A percentile compares a stretch with the other conserved stretches of the same genome.
phyloP scores from a whole-genome alignment of 192 early-diverging fungal genomes.

The Pilaira anomala region DNA sequence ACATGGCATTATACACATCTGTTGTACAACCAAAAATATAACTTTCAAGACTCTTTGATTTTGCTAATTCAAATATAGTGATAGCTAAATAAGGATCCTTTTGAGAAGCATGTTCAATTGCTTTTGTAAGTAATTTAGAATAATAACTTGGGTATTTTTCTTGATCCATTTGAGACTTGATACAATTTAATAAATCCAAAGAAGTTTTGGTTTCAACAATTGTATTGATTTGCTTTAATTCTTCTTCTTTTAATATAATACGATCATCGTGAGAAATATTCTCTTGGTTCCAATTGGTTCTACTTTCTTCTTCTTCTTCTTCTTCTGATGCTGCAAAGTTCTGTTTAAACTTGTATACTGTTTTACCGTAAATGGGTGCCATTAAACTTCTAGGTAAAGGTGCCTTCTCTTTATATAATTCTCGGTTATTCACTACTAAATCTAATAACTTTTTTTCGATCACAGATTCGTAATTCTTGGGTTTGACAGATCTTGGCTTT shows the following conservation, averaged over 20 bases:
- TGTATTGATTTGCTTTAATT: neutral
- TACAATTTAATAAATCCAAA: neutral
- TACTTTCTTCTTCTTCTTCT: neutral
- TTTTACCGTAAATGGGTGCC: neutral
- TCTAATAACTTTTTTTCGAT: conserved; percentile 20
- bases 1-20: conserved; percentile 33
- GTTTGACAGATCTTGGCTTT: neutral
- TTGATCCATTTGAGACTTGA: neutral
- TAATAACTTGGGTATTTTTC: conserved; percentile 3
- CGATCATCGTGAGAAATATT: neutral
- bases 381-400: conserved; percentile 16
- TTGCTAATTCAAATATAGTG: conserved; percentile 42
- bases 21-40: conserved; percentile 38
- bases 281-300: too few relatives aligned
- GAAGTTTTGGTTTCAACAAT: neutral
- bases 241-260: neutral
- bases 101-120: conserved; percentile 24
- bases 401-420: conserved; percentile 12
- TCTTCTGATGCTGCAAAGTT: too few relatives aligned
- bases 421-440: neutral
- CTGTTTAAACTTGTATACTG: neutral
- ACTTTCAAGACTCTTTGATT: conserved; percentile 32
- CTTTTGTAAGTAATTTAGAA: conserved; percentile 1
- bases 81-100: conserved; percentile 42
- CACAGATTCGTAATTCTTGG: neutral